Percentiles rank a stretch among this genome's conserved stretches.
phyloP scores from a whole-genome alignment of 1,284 basidiomycete species.

The Cystobasidiaceae sp. region DNA sequence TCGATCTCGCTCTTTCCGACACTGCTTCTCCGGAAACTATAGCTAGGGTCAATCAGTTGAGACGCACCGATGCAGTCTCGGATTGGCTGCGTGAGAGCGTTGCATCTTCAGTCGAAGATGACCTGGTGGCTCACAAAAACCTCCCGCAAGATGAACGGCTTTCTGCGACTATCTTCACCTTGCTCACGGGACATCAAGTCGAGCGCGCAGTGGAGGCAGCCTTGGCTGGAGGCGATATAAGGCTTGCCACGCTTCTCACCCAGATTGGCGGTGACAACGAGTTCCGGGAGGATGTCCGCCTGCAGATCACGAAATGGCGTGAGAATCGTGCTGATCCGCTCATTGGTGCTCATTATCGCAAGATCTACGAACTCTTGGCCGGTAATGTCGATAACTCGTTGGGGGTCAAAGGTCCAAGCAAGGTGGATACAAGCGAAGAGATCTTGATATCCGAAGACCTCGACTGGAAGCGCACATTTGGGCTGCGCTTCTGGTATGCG shows the following conservation, averaged over 20 bases:
- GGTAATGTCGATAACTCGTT: conserved; percentile 66
- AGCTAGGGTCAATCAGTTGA: conserved; percentile 59
- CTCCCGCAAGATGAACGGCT: background rate
- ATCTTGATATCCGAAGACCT: conserved; percentile 70
- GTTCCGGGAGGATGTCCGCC: conserved; percentile 67
- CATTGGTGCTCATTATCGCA: conserved; percentile 65
- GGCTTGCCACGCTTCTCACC: conserved; percentile 84
- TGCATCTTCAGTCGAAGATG: conserved; percentile 65
- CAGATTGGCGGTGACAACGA: conserved; percentile 77
- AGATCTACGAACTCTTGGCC: conserved; percentile 77
- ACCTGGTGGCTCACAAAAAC: conserved; percentile 49
- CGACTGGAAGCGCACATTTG: conserved; percentile 94
- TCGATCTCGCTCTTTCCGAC: conserved; percentile 61
- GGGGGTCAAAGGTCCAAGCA: conserved; percentile 47
- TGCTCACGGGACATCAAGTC: conserved; percentile 81
- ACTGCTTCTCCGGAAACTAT: conserved; percentile 57
- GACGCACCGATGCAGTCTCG: conserved; percentile 75
- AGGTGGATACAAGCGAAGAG: conserved; percentile 58
- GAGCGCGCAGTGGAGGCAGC: conserved; percentile 74
- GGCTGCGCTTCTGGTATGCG: conserved; percentile 85
- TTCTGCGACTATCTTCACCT: conserved; percentile 62
- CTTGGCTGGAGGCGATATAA: conserved; percentile 69
- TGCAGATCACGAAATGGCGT: conserved; percentile 80
- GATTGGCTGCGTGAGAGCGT: conserved; percentile 79
- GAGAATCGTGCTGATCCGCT: conserved; percentile 68